Base-by-base conservation (phyloP, 192 early-diverging fungal species). In the Haplosporangium gracile region DNA sequence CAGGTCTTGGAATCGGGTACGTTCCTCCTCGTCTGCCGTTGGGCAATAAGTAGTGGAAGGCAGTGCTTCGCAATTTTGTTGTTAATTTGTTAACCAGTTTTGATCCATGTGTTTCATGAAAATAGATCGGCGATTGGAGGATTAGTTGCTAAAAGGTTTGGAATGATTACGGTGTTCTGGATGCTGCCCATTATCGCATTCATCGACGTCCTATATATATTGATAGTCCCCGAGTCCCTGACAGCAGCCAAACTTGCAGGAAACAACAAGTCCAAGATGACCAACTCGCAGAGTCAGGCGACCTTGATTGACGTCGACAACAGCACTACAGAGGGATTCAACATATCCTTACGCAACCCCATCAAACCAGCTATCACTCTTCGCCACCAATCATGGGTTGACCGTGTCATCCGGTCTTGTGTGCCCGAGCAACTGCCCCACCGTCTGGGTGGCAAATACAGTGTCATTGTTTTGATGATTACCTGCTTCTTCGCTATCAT, bases 1-100 rank as follows among this genome's bases (percentile, higher is more conserved):
- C 78, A 1, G 83, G 83, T 36, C 10, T 85, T 6, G 83, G 83
- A 9, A 8, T 85, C 71, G 83, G 83, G 83, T 85, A 80, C 53
- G 65, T 71, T 5, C 8, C 7, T 72, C 6, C 49, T 39, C 49
- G 26, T 51, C 1, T n/a, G 43, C 43, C 43, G 43, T 45, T 45
- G 43, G 11, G 43, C 13, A 11, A 45, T 15, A 45, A 45, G 13
- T 45, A 45, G 13, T 45, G 13, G 11, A 6, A 13, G 1, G 3
- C 32, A 24, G 51, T 38, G 75, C 10, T 22, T 20, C 7, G 53
- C 22, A 29, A 38, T 40, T 15, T 20, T 42, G 4, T 20, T 40
- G n/a, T 1, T 68, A 2, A 18, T 51, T 51, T 51, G 49, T 18
- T 51, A 20, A 42, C 68, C 20, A 24, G 42, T 24, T 68, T 15